Evolutionary conservation across 331 rosid genomes (phyloP).

Genomic region (Rhamnella rubrinervis): DNA sequence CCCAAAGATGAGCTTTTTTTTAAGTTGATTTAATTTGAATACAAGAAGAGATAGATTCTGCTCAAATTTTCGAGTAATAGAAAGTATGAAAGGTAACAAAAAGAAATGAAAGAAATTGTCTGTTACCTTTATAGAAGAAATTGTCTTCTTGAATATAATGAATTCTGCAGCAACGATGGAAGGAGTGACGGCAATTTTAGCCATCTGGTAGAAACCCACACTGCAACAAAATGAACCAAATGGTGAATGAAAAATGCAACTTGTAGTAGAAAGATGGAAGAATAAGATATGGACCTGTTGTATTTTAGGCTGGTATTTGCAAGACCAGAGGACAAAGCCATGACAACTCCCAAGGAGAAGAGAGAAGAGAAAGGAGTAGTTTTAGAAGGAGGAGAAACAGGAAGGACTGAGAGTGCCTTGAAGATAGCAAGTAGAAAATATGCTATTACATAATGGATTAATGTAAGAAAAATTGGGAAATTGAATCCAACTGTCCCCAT

Average conservation of each 20-base stretch:
- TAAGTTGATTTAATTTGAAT: not conserved
- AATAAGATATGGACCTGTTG: constrained; percentile 57
- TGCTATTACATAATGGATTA: constrained; percentile 73
- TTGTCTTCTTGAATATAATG: constrained; percentile 59
- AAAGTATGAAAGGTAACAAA: not conserved
- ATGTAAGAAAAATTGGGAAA: constrained; percentile 82
- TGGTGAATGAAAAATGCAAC: constrained; percentile 19
- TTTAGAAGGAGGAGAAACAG: constrained; percentile 80
- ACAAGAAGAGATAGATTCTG: not conserved
- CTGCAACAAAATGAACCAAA: constrained; percentile 42
- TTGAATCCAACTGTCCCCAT: constrained; percentile 95
- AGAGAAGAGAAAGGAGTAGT: constrained; percentile 87
- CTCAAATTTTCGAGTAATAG: not conserved
- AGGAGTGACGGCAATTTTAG: constrained; percentile 97
- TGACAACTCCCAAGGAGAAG: constrained; percentile 82
- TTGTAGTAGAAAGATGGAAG: not conserved
- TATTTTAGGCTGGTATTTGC: constrained; percentile 90
- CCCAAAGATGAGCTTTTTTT: constrained; percentile 1
- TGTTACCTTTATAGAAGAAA: constrained; percentile 60
- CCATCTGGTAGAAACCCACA: constrained; percentile 97
- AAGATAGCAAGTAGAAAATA: constrained; percentile 87
- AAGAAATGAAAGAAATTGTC: not conserved
- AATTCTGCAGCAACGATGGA: constrained; percentile 88
- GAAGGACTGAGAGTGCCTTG: constrained; percentile 71
- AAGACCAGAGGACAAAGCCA: constrained; percentile 99